Evolutionary conservation across 2,329 filamentous ascomycete genomes (phyloP).

Genomic region (Zalaria sp.): DNA sequence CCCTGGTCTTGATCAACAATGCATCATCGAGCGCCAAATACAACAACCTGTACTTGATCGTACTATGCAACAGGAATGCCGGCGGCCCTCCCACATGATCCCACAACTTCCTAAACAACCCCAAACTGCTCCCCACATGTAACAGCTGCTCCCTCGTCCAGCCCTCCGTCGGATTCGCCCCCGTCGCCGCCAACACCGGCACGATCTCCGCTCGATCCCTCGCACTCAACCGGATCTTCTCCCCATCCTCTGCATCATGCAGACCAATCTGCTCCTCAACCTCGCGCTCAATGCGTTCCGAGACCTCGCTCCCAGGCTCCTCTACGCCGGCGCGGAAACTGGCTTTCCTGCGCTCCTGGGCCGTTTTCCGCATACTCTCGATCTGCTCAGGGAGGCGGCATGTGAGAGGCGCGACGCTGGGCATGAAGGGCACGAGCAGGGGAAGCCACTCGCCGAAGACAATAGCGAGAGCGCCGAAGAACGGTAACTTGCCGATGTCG

Average conservation of each 20-base stretch:
- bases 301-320: too few relatives aligned
- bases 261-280: too few relatives aligned
- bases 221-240: too few relatives aligned
- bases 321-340: neutral
- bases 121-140: constrained; percentile 27
- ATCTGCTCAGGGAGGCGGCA: constrained; percentile 74
- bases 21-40: constrained; percentile 59
- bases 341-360: constrained; percentile 7
- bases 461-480: constrained; percentile 62
- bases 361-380: constrained; percentile 40
- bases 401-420: constrained; percentile 60
- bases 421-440: constrained; percentile 57
- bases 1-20: constrained; percentile 51
- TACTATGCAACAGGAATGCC: constrained; percentile 38
- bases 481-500: constrained; percentile 63
- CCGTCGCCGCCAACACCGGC: too few relatives aligned
- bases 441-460: constrained; percentile 80
- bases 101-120: constrained; percentile 25
- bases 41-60: constrained; percentile 39
- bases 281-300: too few relatives aligned
- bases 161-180: too few relatives aligned
- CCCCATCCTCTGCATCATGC: too few relatives aligned
- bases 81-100: constrained; percentile 30
- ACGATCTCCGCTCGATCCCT: too few relatives aligned
- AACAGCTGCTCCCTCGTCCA: constrained; percentile 18